Base-by-base conservation (phyloP, 176 grass and related monocot species). In the Avena sativa region DNA sequence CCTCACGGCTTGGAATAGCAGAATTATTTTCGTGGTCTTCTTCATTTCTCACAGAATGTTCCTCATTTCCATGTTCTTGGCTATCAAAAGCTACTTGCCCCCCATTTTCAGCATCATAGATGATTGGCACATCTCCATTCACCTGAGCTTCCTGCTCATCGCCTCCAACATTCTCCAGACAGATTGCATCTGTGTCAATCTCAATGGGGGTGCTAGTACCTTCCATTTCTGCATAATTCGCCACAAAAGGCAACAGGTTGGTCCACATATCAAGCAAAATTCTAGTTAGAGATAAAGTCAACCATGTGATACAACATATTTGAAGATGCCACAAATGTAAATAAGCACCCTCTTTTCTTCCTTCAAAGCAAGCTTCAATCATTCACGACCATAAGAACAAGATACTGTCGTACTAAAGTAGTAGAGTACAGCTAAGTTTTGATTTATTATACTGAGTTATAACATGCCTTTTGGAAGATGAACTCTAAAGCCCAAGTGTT, bases 101-200 rank as follows among this genome's bases (percentile, higher is more conserved):
- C 25, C 6, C 78, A 53, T 58, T 82, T 73, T 87, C 88, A 81
- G 68, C 46, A 74, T 64, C 71, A 74, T 81, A 87, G 12, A 91
- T 81, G 74, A 81, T 86, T 86, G 73, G 81, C 57, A 84, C 89
- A 64, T 95, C 83, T 69, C 56, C 79, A 26, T 84, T 79, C 49
- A 84, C 79, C 47, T 83, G 83, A 80, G 81, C 25, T 84, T 86
- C 79, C 23, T 84, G 74, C 19, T 83, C 88, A 55, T 89, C 86
- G 17, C 93, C 89, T 87, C 63, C 89, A 15, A 88, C 91, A 52
- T 57, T 81, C 32, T 89, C 91, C 26, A 95, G 86, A 76, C 89
- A 87, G 68, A 95, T 93, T 11, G 88, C 89, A 80, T 95, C 93
- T 17, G 91, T 84, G 16, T 93, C 93, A 61, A 95, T 95, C 85